Base-by-base conservation (phyloP, 306 rosid species). In the Gynostemma pentaphyllum region DNA sequence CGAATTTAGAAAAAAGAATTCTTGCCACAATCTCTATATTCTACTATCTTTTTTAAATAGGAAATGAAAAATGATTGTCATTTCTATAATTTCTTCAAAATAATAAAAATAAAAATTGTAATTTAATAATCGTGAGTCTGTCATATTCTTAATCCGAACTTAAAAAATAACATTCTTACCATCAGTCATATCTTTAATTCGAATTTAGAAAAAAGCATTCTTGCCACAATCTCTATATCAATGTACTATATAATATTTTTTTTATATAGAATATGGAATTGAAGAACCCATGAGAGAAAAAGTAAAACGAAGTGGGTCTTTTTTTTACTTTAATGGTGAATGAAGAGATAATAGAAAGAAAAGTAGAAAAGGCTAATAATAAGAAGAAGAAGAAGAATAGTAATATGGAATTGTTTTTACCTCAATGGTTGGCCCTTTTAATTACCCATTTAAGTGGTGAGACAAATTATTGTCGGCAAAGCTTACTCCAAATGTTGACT, bases 401-500 rank as follows among this genome's bases (percentile, higher is more conserved):
- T 48, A 75, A 45, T 56, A 71, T 51, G 72, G 72, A 30, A 3
- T 61, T 10, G 41, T n/a, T 71, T 52, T 47, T 57, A 59, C 76
- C 68, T 74, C 29, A 36, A 56, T 48, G 61, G 54, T 74, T 57
- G 60, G 68, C 50, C 52, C 53, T 67, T 67, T 41, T 78, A 78
- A 70, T 82, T 74, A 67, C 75, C 79, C 29, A 68, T 79, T 57
- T 81, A 69, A 72, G 67, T 41, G 86, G 75, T 72, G 75, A 18
- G 45, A 81, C 45, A 75, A 78, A 73, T 80, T 67, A 68, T 78
- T 87, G 94, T 85, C 95, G 81, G 85, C 81, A 77, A 75, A 64
- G 69, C 68, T 72, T 57, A 30, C 70, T 55, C 69, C 47, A 70
- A n/a, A 77, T 66, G 79, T 75, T 74, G 79, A 84, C 86, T 59